phyloP scores from a whole-genome alignment of 1,284 basidiomycete species.

The Ustilago nuda region DNA sequence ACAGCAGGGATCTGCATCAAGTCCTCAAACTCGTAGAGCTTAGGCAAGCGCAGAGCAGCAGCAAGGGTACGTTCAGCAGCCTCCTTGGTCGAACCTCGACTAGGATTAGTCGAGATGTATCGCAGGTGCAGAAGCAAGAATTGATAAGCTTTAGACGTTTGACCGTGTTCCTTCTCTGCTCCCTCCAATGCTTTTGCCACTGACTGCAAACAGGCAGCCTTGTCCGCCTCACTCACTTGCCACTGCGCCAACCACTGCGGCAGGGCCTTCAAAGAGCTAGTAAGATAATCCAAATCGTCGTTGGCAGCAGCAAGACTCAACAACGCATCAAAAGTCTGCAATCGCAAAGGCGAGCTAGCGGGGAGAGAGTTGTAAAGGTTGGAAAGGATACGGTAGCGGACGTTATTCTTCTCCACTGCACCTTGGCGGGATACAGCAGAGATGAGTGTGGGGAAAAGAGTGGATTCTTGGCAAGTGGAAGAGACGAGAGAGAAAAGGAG shows the following conservation, averaged over 20 bases:
- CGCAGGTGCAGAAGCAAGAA: slow-evolving; percentile 62
- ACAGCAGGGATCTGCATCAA: slow-evolving; percentile 58
- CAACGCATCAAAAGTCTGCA: slow-evolving; percentile 56
- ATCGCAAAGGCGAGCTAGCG: slow-evolving; percentile 52
- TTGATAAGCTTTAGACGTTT: slow-evolving; percentile 58
- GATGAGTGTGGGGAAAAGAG: slow-evolving; percentile 43
- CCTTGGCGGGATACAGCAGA: slow-evolving; percentile 31
- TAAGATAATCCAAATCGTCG: slow-evolving; percentile 65
- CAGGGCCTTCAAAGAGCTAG: slow-evolving; percentile 51
- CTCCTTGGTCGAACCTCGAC: slow-evolving; percentile 16
- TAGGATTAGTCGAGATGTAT: slow-evolving; percentile 53
- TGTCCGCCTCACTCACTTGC: slow-evolving; percentile 52
- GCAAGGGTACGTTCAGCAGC: slow-evolving; percentile 61
- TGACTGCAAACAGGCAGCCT: slow-evolving; percentile 52
- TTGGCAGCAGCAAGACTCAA: slow-evolving; percentile 58
- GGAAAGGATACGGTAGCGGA: slow-evolving; percentile 59
- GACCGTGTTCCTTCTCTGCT: slow-evolving; percentile 54
- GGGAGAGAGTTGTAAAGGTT: slow-evolving; percentile 67
- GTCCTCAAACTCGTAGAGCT: slow-evolving; percentile 66
- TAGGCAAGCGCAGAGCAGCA: slow-evolving; percentile 60
- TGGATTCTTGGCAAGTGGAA: slow-evolving; percentile 14
- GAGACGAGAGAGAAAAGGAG: slow-evolving; percentile 59
- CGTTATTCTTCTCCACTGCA: slow-evolving; percentile 47
- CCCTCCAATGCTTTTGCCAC: slow-evolving; percentile 58
- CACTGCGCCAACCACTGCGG: slow-evolving; percentile 66